Base-by-base conservation (phyloP, 2,329 filamentous ascomycete species). In the Fusarium subtropicale region DNA sequence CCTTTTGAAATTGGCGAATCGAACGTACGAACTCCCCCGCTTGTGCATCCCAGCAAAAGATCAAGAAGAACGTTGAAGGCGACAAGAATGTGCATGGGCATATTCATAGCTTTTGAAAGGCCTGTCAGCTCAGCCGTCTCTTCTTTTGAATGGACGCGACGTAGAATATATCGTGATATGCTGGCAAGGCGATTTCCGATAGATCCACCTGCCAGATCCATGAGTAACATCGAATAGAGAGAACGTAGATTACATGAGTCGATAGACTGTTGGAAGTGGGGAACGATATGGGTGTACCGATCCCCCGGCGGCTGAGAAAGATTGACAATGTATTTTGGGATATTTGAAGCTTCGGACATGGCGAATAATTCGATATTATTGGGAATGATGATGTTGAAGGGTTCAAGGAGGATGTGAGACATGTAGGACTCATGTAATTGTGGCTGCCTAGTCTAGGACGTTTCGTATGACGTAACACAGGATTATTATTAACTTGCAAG, bases 31-130 rank as follows among this genome's bases (percentile, higher is more conserved):
- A 74, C 76, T 1, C 78, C 80, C 5, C 79, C 79, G 46, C 87
- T 90, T 2, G 89, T 91, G 74, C 90, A 91, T 4, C 89, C 89
- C 77, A 91, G 84, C 36, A 91, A 79, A 7, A 87, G 78, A 71
- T 92, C 90, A 2, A 91, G 80, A 3, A 91, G 77, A 3, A 87
- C 86, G 69, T 91, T 91, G 69, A 90, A 84, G 4, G 84, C 84
- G 4, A 91, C 84, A 0, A 91, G 79, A 1, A 91, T 76, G 68
- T 89, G 87, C 75, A 91, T 79, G 2, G 85, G 81, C 5, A 91
- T 79, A 0, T 81, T 84, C 0, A 82, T 83, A 4, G 77, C 81
- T 28, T 79, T 75, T 28, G 83, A 81, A 36, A 91, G 88, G 0
- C 89, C 89, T 5, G 75, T 78, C n/a, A 92, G 76, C 74, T 91